Conservation (phyloP, 2,329 filamentous ascomycete species). For the Fusarium sp. region DNA sequence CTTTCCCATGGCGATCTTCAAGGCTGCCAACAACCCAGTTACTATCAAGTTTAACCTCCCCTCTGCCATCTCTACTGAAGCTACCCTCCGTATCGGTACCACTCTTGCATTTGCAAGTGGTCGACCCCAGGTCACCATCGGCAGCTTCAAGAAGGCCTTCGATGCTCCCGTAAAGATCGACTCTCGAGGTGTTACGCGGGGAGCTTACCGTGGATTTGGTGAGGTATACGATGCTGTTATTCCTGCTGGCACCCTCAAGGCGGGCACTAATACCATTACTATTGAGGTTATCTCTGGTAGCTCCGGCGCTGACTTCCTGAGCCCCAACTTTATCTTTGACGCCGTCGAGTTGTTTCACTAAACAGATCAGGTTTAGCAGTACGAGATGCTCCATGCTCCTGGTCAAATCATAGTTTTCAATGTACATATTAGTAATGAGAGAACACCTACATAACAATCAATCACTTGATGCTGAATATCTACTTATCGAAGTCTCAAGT, state of each 20-base stretch:
- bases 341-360: conserved; percentile 46
- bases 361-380: not conserved
- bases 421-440: conserved; percentile 40
- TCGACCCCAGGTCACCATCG: conserved; percentile 69
- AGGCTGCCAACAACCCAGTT: conserved; percentile 67
- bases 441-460: conserved; percentile 10
- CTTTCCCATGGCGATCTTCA: conserved; percentile 76
- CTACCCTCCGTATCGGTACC: conserved; percentile 73
- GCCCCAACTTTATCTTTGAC: conserved; percentile 63
- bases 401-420: conserved; percentile 1
- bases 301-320: conserved; percentile 64
- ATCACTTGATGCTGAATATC: not conserved
- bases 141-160: conserved; percentile 58
- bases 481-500: not conserved
- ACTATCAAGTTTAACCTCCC: conserved; percentile 70
- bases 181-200: conserved; percentile 72
- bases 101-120: conserved; percentile 71
- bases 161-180: conserved; percentile 71
- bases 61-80: conserved; percentile 60
- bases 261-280: conserved; percentile 72
- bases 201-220: conserved; percentile 71
- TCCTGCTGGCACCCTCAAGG: conserved; percentile 67
- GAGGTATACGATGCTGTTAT: conserved; percentile 74
- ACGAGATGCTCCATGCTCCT: not conserved
- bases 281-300: conserved; percentile 70